These are phyloP conservation scores for Talaromyces sp. DNA, from an alignment of 2,329 filamentous ascomycete genomes.

Conservation along the genomic window DNA sequence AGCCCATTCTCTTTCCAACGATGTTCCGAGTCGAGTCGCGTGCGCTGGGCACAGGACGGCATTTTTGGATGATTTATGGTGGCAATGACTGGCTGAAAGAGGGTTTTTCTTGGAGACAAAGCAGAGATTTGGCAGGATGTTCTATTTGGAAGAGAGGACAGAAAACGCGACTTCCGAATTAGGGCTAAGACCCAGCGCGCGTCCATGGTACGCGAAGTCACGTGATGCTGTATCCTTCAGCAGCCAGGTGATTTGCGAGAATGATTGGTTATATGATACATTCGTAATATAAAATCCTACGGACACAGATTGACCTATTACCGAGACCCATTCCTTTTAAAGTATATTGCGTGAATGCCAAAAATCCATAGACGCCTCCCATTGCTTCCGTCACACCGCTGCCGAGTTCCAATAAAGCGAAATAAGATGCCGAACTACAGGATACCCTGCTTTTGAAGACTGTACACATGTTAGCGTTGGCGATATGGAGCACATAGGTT, in stretches of 20 bases:
- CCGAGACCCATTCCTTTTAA: not conserved
- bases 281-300: not conserved
- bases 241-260: not conserved
- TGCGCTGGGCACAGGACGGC: not conserved
- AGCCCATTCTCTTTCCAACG: constrained; percentile 35
- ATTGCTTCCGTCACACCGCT: not conserved
- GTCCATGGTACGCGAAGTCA: constrained; percentile 35
- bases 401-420: not conserved
- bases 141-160: not conserved
- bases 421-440: constrained; percentile 49
- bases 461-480: constrained; percentile 27
- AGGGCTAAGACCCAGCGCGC: constrained; percentile 18
- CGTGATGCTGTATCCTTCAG: constrained; percentile 23
- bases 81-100: not conserved
- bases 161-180: constrained; percentile 6
- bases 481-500: not conserved
- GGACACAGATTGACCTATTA: not conserved
- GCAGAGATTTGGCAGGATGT: not conserved
- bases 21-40: constrained; percentile 1
- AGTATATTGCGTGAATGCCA: not conserved
- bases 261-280: not conserved
- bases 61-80: not conserved
- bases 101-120: not conserved
- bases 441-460: constrained; percentile 82
- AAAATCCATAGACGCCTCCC: constrained; percentile 6